These are phyloP conservation scores for Penicillium antarcticum DNA, from an alignment of 495 filamentous ascomycete genomes.

Conservation along the genomic window DNA sequence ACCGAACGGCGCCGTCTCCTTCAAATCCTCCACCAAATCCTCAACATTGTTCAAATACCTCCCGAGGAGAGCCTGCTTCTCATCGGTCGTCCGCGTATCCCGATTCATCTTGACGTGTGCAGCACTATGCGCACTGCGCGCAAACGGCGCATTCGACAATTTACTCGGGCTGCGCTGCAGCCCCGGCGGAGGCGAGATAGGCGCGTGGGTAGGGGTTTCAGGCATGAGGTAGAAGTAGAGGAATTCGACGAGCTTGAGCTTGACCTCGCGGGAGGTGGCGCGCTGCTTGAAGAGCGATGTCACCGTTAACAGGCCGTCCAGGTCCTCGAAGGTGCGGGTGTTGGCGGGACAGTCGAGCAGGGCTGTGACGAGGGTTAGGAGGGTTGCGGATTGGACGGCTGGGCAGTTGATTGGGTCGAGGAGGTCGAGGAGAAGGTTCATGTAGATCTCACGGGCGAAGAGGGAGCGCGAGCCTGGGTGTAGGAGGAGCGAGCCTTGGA, in stretches of 20 bases:
- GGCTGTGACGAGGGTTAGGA: constrained; percentile 85
- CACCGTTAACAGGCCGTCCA: constrained; percentile 92
- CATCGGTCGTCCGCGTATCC: constrained; percentile 69
- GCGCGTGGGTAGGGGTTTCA: constrained; percentile 60
- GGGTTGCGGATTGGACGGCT: constrained; percentile 82
- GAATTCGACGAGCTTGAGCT: constrained; percentile 90
- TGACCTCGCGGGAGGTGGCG: constrained; percentile 79
- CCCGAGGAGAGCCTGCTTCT: constrained; percentile 82
- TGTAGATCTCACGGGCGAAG: constrained; percentile 86
- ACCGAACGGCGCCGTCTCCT: constrained; percentile 62
- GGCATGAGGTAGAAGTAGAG: constrained; percentile 98
- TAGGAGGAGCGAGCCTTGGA: constrained; percentile 85
- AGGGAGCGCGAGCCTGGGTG: constrained; percentile 89
- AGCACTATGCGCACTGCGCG: constrained; percentile 38
- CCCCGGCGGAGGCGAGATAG: constrained; percentile 33
- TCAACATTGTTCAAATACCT: constrained; percentile 85
- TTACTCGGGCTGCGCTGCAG: constrained; percentile 73
- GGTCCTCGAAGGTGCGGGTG: constrained; percentile 83
- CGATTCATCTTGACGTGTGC: constrained; percentile 35
- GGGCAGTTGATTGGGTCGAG: constrained; percentile 90
- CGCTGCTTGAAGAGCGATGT: constrained; percentile 88
- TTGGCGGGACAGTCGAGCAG: constrained; percentile 80
- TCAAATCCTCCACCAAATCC: constrained; percentile 84
- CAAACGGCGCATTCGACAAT: constrained; percentile 40
- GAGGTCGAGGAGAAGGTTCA: constrained; percentile 95